These are phyloP conservation scores for Penicillium samsonianum DNA, from an alignment of 495 filamentous ascomycete species.

Conservation along the genomic window DNA sequence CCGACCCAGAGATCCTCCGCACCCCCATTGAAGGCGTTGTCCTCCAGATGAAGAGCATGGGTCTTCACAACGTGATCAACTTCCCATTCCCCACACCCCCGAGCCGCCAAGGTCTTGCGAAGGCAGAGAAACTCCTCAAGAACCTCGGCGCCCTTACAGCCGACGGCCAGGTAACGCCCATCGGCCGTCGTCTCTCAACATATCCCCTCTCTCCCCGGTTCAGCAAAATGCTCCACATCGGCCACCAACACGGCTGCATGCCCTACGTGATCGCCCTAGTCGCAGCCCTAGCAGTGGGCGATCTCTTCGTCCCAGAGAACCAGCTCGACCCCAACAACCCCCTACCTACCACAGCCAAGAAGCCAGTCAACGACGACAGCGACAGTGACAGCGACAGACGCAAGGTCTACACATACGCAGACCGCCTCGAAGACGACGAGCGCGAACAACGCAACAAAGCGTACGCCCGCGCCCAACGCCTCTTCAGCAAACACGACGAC, in stretches of 20 bases:
- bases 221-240: conserved; percentile 85
- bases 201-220: conserved; percentile 91
- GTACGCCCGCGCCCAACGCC: conserved; percentile 74
- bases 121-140: conserved; percentile 81
- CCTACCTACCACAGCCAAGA: not conserved
- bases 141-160: conserved; percentile 69
- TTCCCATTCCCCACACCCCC: conserved; percentile 98
- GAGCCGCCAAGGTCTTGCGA: conserved; percentile 72
- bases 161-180: conserved; percentile 70
- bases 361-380: conserved; percentile 39
- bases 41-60: conserved; percentile 94
- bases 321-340: conserved; percentile 60
- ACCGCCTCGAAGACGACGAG: conserved; percentile 66
- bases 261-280: conserved; percentile 88
- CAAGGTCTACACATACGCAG: conserved; percentile 62
- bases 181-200: conserved; percentile 77
- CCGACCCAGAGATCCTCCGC: conserved; percentile 83
- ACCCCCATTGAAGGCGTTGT: conserved; percentile 93
- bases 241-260: conserved; percentile 78
- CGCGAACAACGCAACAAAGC: conserved; percentile 64
- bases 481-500: conserved; percentile 78
- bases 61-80: conserved; percentile 82
- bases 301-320: conserved; percentile 83
- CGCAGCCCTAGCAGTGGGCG: conserved; percentile 81
- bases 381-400: conserved; percentile 21